Evolutionary conservation across 2,329 filamentous ascomycete species (phyloP), one percentile per base, ranked within the genome.

Genomic region (Hortaea werneckii): DNA sequence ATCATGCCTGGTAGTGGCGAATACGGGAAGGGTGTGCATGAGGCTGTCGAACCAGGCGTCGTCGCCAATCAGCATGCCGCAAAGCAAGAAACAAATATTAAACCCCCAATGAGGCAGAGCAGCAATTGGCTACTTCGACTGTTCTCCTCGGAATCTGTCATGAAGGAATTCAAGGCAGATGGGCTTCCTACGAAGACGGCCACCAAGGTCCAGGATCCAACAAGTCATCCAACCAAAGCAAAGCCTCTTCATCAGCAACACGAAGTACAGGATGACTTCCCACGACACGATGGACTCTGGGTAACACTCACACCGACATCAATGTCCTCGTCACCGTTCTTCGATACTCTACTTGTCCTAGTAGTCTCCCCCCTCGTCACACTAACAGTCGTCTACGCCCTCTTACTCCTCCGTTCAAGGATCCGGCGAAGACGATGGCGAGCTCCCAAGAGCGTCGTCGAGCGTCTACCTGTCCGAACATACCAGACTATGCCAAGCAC

Each of bases 391-490:
- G 90, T 98, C 1, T 96, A 96, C 61, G 84, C 87, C 9, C 75
- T 96, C 8, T 75, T 96, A 5, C 77, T 96, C 37, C 72, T 96
- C 32, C 83, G 92, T 45, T 89, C 89, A 40, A 83, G 89, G 49
- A 94, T 95, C 55, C 82, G 90, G 42, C 79, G 90, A 49, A 79
- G 90, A 52, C 79, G 90, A 56, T 98, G 92, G 90, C 80, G 92
- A 58, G 92, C 92, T n/a, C 92, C 92, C 5, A 98, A 98, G 66
- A 94, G 87, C 1, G 82, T 98, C 0, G 89, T 98, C 12, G 89
- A 95, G 56, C 82, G 85, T 47, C 76, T 98, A n/a, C 92, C 92
- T 1, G 88, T 98, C 10, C 82, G 90, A 48, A 96, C 89, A 0
- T 98, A 95, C 60, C 89, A 94, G 58, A 94, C 89, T 0, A 85